Conservation (phyloP, 371 early-diverging fungal genomes). For the Blyttiomyces sp. region DNA sequence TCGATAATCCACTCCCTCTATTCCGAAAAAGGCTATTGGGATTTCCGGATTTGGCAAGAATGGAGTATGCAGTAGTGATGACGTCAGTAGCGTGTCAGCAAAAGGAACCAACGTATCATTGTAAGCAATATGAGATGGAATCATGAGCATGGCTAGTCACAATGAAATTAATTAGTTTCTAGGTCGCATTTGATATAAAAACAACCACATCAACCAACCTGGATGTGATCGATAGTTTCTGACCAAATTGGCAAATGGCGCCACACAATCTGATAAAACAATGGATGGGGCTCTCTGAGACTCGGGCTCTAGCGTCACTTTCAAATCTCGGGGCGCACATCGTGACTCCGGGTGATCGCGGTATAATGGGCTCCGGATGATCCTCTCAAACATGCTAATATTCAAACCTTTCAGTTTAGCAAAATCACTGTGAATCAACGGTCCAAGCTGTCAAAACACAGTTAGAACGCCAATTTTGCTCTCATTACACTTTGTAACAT, state of each 20-base stretch:
- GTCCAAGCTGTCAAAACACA: slow-evolving; percentile 19
- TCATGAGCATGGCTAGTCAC: slow-evolving; percentile 37
- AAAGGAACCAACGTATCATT: slow-evolving; percentile 36
- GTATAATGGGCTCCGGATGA: slow-evolving; percentile 17
- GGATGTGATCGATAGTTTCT: slow-evolving; percentile 35
- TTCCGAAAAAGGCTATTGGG: slow-evolving; percentile 44
- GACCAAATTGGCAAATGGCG: slow-evolving; percentile 26
- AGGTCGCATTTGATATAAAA: not conserved
- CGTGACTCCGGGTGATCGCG: slow-evolving; percentile 31
- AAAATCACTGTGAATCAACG: slow-evolving; percentile 14
- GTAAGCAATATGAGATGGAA: slow-evolving; percentile 46
- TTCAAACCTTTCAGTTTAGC: slow-evolving; percentile 12
- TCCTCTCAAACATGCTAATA: slow-evolving; percentile 23
- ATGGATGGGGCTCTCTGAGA: not conserved
- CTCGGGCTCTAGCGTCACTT: not conserved
- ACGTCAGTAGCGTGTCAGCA: slow-evolving; percentile 26
- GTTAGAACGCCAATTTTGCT: not conserved
- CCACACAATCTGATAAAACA: slow-evolving; percentile 8
- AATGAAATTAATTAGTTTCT: not conserved
- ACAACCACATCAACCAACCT: not conserved
- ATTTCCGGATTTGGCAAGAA: slow-evolving; percentile 42
- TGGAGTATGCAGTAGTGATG: slow-evolving; percentile 28
- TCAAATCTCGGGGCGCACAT: not conserved
- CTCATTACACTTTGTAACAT: not conserved
- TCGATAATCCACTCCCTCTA: slow-evolving; percentile 36